A percentile compares a stretch with the other conserved stretches of the same genome.
Evolutionary conservation across 2,329 filamentous ascomycete genomes (phyloP).

Genomic region (Penicillium sp.): DNA sequence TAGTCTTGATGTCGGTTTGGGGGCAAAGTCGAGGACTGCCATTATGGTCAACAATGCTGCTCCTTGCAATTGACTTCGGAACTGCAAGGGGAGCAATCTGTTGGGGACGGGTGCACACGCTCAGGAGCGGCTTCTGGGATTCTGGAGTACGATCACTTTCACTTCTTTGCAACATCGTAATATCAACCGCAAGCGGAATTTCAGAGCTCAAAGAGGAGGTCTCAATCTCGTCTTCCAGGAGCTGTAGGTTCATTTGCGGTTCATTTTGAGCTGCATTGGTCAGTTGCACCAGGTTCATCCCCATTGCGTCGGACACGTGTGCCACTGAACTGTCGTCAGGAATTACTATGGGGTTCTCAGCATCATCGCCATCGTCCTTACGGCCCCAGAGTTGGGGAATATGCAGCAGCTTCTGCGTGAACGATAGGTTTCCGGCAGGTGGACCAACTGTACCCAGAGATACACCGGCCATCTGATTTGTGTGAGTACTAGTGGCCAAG

Average conservation of each 20-base stretch:
- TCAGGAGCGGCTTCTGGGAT: conserved; percentile 25
- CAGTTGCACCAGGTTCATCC: not conserved
- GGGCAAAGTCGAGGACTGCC: conserved; percentile 39
- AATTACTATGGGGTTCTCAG: not conserved
- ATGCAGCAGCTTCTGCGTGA: not conserved
- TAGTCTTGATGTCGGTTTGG: not conserved
- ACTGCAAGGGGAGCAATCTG: not conserved
- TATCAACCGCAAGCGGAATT: not conserved
- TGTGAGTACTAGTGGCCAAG: too few species aligned
- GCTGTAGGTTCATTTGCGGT: not conserved
- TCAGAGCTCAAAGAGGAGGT: conserved; percentile 12
- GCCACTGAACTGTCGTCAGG: not conserved
- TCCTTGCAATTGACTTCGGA: conserved; percentile 13
- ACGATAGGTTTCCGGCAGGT: not conserved
- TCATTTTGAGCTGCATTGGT: not conserved
- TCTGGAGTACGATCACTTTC: conserved; percentile 21
- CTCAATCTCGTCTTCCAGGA: not conserved
- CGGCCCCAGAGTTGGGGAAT: not conserved
- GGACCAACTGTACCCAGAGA: not conserved
- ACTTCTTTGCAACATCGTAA: not conserved
- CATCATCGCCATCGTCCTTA: not conserved
- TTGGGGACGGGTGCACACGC: conserved; percentile 3
- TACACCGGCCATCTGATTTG: not conserved
- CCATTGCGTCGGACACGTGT: not conserved
- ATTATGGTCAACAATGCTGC: conserved; percentile 41